A percentile compares a stretch with the other conserved stretches of the same genome.
These are phyloP conservation scores for Cordyceps militaris DNA, from an alignment of 2,329 filamentous ascomycete species.

Conservation along the genomic window DNA sequence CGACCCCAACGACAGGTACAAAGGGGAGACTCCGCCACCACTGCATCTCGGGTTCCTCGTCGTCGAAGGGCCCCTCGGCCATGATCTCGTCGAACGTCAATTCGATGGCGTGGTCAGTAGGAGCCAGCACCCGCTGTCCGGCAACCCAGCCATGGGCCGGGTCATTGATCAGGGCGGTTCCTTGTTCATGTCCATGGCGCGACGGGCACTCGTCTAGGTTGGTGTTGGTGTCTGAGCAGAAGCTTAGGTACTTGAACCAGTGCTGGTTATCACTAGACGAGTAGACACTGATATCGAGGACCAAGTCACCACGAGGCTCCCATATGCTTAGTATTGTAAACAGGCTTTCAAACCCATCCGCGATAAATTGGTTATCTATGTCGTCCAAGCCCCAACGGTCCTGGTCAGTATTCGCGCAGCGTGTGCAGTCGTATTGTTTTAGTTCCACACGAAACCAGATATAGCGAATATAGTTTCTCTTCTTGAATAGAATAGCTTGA, in stretches of 20 bases:
- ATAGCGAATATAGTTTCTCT: conserved; percentile 19
- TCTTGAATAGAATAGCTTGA: conserved; percentile 18
- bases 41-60: conserved; percentile 21
- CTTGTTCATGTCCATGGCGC: conserved; percentile 12
- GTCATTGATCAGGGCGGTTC: conserved; percentile 20
- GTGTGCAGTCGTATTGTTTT: conserved; percentile 19
- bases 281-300: conserved; percentile 31
- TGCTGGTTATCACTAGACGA: conserved; percentile 30
- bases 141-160: conserved; percentile 24
- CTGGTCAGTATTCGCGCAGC: conserved; percentile 9
- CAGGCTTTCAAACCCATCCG: conserved; percentile 23
- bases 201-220: conserved; percentile 10
- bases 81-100: conserved; percentile 24
- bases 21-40: conserved; percentile 29
- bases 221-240: conserved; percentile 11
- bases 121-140: conserved; percentile 19
- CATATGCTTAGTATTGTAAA: conserved; percentile 26
- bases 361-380: conserved; percentile 22
- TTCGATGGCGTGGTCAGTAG: conserved; percentile 15
- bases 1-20: conserved; percentile 25
- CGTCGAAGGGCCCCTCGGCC: conserved; percentile 22
- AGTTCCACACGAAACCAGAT: conserved; percentile 26
- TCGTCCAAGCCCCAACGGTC: conserved; percentile 2
- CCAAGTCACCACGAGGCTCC: conserved; percentile 25
- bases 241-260: conserved; percentile 29